Percentiles rank a stretch among this genome's conserved stretches.
Evolutionary conservation across 2,329 filamentous ascomycete genomes (phyloP).

Genomic region (Sporothrix schenckii): DNA sequence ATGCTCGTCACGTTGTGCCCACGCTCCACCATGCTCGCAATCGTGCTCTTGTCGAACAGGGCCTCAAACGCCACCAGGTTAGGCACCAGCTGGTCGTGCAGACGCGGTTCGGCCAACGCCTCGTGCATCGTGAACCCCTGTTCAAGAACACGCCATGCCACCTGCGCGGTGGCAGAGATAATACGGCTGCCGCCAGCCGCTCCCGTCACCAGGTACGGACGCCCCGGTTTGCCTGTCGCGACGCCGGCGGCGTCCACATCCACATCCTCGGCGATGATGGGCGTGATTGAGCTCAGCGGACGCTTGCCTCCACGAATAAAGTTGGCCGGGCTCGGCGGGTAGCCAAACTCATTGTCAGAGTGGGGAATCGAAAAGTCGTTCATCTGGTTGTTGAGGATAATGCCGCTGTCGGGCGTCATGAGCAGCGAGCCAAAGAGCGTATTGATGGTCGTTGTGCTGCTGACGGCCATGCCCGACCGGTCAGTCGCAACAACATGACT

Average conservation of each 20-base stretch:
- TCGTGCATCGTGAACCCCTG: slow-evolving; percentile 61
- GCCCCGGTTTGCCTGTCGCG: slow-evolving; percentile 39
- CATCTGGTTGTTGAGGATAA: slow-evolving; percentile 75
- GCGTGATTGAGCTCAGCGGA: slow-evolving; percentile 79
- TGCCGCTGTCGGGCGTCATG: slow-evolving; percentile 78
- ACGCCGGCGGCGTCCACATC: slow-evolving; percentile 57
- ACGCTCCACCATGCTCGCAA: slow-evolving; percentile 64
- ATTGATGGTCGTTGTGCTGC: slow-evolving; percentile 86
- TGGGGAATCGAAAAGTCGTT: slow-evolving; percentile 86
- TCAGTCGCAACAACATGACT: slow-evolving; percentile 75
- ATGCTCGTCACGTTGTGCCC: slow-evolving; percentile 75
- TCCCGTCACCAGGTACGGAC: slow-evolving; percentile 71
- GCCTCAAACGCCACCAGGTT: slow-evolving; percentile 71
- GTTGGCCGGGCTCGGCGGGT: slow-evolving; percentile 76
- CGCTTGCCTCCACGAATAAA: slow-evolving; percentile 80
- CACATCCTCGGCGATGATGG: slow-evolving; percentile 71
- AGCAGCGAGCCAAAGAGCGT: slow-evolving; percentile 79
- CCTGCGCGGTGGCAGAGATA: slow-evolving; percentile 80
- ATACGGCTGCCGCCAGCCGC: slow-evolving; percentile 83
- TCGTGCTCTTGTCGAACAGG: slow-evolving; percentile 68
- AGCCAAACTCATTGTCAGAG: slow-evolving; percentile 78
- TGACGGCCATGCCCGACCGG: slow-evolving; percentile 71
- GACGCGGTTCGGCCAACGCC: slow-evolving; percentile 67
- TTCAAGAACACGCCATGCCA: slow-evolving; percentile 74
- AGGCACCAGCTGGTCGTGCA: slow-evolving; percentile 83